phyloP scores from a whole-genome alignment of 179 eudicot species.

The Beta macrorhiza region DNA sequence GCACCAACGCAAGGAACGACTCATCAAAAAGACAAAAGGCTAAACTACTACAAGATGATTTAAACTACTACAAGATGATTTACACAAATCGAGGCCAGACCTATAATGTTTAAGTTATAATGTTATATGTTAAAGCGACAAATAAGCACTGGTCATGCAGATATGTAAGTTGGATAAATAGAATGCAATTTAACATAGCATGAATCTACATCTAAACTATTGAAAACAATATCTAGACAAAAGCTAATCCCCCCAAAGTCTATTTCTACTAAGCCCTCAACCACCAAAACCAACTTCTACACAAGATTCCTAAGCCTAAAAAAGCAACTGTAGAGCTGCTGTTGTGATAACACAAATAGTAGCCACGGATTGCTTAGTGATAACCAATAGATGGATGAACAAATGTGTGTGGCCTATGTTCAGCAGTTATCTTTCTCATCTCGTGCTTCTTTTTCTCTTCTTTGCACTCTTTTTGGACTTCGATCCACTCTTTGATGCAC shows the following conservation, averaged over 20 bases:
- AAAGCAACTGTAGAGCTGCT: neutral
- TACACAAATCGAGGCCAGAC: neutral
- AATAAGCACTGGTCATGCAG: neutral
- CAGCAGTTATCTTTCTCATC: conserved; percentile 10
- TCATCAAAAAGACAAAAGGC: too few species aligned
- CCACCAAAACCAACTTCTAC: conserved; percentile 26
- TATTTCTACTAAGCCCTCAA: conserved; percentile 13
- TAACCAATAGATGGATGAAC: conserved; percentile 18
- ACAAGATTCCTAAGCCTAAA: conserved; percentile 17
- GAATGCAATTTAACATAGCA: conserved; percentile 14
- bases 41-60: too few species aligned
- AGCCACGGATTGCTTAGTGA: conserved; percentile 16
- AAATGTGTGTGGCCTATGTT: conserved; percentile 9
- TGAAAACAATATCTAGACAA: conserved; percentile 23
- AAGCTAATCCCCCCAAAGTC: conserved; percentile 21
- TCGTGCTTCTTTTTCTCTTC: conserved; percentile 39
- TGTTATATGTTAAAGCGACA: neutral
- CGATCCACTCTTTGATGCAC: conserved; percentile 12
- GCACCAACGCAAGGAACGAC: too few species aligned
- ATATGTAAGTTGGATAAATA: conserved; percentile 24
- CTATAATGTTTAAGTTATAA: neutral
- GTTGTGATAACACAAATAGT: conserved; percentile 7
- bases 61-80: too few species aligned
- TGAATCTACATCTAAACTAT: conserved; percentile 30
- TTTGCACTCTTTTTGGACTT: conserved; percentile 42